Conservation (phyloP, 2,329 filamentous ascomycete genomes). For the Aspergillus bombycis region DNA sequence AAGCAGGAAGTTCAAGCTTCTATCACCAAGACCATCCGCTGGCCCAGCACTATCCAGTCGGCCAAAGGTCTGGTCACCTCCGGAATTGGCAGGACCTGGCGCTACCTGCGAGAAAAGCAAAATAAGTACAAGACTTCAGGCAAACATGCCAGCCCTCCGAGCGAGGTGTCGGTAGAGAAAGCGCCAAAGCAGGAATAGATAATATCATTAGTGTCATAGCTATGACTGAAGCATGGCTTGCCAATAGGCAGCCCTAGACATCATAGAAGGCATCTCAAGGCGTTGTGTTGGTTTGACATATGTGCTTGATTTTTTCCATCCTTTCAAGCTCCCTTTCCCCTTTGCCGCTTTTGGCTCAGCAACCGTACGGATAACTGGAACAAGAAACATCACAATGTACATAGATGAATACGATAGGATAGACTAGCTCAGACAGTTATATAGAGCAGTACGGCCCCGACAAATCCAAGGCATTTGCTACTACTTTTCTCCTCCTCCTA, state of each 20-base stretch:
- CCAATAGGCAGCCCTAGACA: conserved; percentile 12
- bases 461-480: background rate
- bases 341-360: background rate
- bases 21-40: conserved; percentile 85
- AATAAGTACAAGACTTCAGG: conserved; percentile 58
- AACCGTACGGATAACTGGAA: background rate
- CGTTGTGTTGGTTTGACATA: conserved; percentile 15
- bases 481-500: background rate
- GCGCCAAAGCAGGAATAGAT: conserved; percentile 25
- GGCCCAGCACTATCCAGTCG: conserved; percentile 88
- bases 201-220: conserved; percentile 7
- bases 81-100: conserved; percentile 68
- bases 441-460: background rate
- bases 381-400: background rate
- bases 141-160: conserved; percentile 27
- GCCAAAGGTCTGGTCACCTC: conserved; percentile 82
- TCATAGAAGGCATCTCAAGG: conserved; percentile 20
- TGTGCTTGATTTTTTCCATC: background rate
- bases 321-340: background rate
- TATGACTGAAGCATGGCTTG: conserved; percentile 17
- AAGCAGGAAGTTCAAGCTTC: conserved; percentile 70
- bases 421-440: background rate
- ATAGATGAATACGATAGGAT: background rate
- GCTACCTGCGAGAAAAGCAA: conserved; percentile 83
- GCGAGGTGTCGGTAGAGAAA: conserved; percentile 21